Base-by-base conservation (phyloP, 176 grass and related monocot genomes). In the Zizania latifolia region DNA sequence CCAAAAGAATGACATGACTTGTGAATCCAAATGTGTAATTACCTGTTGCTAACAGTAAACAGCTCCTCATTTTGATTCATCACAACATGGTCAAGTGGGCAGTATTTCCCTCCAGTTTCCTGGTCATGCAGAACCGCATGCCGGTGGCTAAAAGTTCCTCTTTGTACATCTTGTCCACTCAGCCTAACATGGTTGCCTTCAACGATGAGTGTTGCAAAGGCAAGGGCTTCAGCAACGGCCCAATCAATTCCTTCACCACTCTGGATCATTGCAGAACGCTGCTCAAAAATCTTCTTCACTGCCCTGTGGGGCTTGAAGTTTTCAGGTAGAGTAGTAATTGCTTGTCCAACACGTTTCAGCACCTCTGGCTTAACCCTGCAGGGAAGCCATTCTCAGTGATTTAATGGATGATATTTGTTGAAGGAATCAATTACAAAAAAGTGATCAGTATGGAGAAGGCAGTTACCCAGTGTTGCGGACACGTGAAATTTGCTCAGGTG, bases 41-140 rank as follows among this genome's bases (percentile, higher is more conserved):
- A 93, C 94, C 90, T 97, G 86, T 97, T 97, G 80, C 94, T 97
- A 65, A 97, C 90, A 65, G 90, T 89, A 83, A 93, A 93, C 31
- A 93, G 51, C 72, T 93, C 90, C 54, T 83, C 86, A 56, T 84
- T 66, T 41, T 89, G 90, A 54, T 93, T 84, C 67, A 93, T 89
- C 27, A 77, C 69, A 78, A 93, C 75, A 86, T 93, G 75, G 15
- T 89, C 90, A 13, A 93, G 83, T 34, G 80, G 90, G 57, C 88
- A 91, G 65, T 97, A 91, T 43, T 93, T 82, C 3, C 68, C 83
- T 71, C 94, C 94, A 9, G 81, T 85, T 67, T 93, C 88, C 71
- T 97, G 94, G 35, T 97, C 86, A 81, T 97, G 94, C 35, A 97
- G 24, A 37, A 97, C 94, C 6, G 90, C 58, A 89, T 97, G 94